Evolutionary conservation across 2,329 filamentous ascomycete genomes (phyloP).

Genomic region (Hypomyces rosellus): DNA sequence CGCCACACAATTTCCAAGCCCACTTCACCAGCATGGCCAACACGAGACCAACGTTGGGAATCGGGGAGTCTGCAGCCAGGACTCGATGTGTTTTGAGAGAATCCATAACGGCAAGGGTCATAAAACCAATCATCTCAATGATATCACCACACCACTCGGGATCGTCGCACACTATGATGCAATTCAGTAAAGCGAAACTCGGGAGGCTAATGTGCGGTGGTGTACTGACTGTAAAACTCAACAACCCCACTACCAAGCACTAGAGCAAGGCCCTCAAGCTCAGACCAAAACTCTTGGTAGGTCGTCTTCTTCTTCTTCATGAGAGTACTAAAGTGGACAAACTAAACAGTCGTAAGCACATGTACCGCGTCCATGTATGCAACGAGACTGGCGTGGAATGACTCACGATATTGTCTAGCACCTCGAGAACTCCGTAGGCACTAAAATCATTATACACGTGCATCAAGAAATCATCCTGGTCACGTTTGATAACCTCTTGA

Average conservation of each 20-base stretch:
- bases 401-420: slow-evolving; percentile 32
- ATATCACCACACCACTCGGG: not conserved
- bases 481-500: slow-evolving; percentile 15
- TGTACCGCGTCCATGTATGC: not conserved
- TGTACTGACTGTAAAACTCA: slow-evolving; percentile 11
- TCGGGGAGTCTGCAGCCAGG: slow-evolving; percentile 13
- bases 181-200: not conserved
- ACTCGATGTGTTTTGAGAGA: slow-evolving; percentile 11
- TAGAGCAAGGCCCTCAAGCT: slow-evolving; percentile 18
- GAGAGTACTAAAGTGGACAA: slow-evolving; percentile 29
- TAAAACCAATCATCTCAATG: slow-evolving; percentile 13
- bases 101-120: slow-evolving; percentile 12
- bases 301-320: slow-evolving; percentile 7
- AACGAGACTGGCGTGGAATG: not conserved
- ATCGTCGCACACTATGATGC: slow-evolving; percentile 9
- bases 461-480: slow-evolving; percentile 35
- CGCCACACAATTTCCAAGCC: not conserved
- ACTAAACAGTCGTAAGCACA: not conserved
- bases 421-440: slow-evolving; percentile 34
- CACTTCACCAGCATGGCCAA: slow-evolving; percentile 14
- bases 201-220: not conserved
- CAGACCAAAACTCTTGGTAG: slow-evolving; percentile 18
- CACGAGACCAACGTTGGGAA: slow-evolving; percentile 15
- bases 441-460: slow-evolving; percentile 37
- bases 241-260: slow-evolving; percentile 4